phyloP scores from a whole-genome alignment of 768 basidiomycete genomes.

The Mrakia frigida region DNA sequence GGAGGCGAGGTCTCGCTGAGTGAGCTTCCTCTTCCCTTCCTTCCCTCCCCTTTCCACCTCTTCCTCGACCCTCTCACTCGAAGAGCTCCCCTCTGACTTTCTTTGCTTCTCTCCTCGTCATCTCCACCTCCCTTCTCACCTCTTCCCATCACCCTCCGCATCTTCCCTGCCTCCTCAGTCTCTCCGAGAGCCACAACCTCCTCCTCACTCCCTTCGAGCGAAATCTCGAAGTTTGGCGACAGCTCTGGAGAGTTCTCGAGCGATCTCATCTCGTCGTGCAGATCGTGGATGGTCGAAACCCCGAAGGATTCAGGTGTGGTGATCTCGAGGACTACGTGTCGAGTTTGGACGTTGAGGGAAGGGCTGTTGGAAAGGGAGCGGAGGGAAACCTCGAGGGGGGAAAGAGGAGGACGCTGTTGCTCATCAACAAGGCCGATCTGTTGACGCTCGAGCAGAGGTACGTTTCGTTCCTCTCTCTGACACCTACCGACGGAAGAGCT shows the following conservation, averaged over 20 bases:
- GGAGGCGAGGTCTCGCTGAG: slow-evolving; percentile 88
- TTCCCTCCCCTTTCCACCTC: no score
- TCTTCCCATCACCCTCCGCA: neutral
- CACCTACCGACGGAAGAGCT: neutral
- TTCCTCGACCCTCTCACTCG: no score
- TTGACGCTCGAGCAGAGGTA: slow-evolving; percentile 81
- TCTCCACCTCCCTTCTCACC: neutral
- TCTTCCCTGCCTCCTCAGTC: neutral
- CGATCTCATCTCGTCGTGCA: slow-evolving; percentile 90
- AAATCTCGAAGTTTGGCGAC: slow-evolving; percentile 96
- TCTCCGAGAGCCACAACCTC: slow-evolving; percentile 52
- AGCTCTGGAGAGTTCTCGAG: slow-evolving; percentile 94
- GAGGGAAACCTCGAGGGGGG: slow-evolving; percentile 58
- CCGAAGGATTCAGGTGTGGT: slow-evolving; percentile 83
- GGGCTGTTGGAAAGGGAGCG: slow-evolving; percentile 43
- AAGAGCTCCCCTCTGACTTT: no score
- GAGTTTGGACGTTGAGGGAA: slow-evolving; percentile 54
- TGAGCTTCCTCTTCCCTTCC: slow-evolving; percentile 48
- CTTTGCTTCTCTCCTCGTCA: neutral
- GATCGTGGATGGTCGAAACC: slow-evolving; percentile 94
- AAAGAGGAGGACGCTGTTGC: slow-evolving; percentile 64
- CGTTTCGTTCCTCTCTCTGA: slow-evolving; percentile 28
- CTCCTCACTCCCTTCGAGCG: slow-evolving; percentile 95
- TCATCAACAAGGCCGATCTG: slow-evolving; percentile 95
- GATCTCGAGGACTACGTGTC: slow-evolving; percentile 80